Evolutionary conservation across 176 grass and related monocot genomes (phyloP).

Genomic region (Bothriochloa decipiens): DNA sequence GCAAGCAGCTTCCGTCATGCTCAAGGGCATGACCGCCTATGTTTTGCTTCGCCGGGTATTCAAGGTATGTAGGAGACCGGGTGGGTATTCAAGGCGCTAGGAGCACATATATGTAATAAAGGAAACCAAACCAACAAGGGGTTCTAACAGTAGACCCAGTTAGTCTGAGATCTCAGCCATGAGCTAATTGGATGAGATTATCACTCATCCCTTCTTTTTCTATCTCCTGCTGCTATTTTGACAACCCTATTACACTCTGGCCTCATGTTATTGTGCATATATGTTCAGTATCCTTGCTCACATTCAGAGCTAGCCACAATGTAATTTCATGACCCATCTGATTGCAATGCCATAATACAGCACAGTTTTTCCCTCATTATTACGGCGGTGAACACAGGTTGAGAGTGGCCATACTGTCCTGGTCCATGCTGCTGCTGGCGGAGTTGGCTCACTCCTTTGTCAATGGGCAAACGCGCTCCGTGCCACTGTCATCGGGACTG

Average conservation of each 20-base stretch:
- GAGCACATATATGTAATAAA: no score
- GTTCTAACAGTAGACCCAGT: neutral
- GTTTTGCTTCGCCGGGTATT: constrained; percentile 66
- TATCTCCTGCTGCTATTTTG: neutral
- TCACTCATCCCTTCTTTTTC: neutral
- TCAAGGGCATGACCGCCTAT: constrained; percentile 91
- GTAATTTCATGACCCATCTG: neutral
- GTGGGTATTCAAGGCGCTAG: no score
- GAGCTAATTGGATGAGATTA: neutral
- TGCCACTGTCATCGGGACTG: constrained; percentile 86
- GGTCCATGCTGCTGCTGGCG: constrained; percentile 87
- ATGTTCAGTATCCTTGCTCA: neutral
- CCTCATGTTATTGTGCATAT: neutral
- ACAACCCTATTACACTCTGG: neutral
- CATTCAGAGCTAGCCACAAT: neutral
- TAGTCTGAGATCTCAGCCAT: neutral
- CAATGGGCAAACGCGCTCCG: constrained; percentile 92
- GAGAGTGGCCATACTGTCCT: constrained; percentile 68
- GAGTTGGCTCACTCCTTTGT: constrained; percentile 89
- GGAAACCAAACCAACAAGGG: neutral
- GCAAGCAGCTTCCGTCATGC: constrained; percentile 66
- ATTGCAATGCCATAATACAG: neutral
- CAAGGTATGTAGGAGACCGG: constrained; percentile 30
- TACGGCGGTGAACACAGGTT: constrained; percentile 47
- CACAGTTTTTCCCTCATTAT: neutral